These are phyloP conservation scores for Puccinia triticina DNA, from an alignment of 1,284 basidiomycete genomes.

Conservation along the genomic window DNA sequence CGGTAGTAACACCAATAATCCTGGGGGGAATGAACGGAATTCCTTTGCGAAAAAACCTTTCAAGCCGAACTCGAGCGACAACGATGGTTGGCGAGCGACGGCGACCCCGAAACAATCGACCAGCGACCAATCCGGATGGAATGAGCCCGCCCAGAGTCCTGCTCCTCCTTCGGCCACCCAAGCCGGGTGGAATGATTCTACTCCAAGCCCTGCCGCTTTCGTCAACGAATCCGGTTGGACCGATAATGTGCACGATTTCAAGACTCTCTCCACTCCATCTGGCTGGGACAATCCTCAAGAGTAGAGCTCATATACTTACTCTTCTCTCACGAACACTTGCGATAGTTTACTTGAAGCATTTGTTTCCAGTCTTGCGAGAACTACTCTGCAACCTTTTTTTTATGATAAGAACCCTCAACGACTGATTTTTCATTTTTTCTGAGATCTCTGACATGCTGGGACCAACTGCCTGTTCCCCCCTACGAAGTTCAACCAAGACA, in stretches of 20 bases:
- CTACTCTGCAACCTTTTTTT: too few species aligned
- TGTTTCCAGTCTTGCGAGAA: background rate
- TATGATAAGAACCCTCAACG: too few species aligned
- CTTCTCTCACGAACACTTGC: background rate
- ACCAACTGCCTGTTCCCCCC: background rate
- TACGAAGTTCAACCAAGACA: background rate
- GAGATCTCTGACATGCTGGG: too few species aligned
- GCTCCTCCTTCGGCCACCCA: background rate
- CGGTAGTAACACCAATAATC: slow-evolving; percentile 4
- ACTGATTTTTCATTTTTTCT: too few species aligned
- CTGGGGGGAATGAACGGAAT: background rate
- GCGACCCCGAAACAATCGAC: slow-evolving; percentile 4
- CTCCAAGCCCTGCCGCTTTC: background rate
- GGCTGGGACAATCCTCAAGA: background rate
- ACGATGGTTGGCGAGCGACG: slow-evolving; percentile 4
- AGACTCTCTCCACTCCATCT: background rate
- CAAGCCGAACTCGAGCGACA: background rate
- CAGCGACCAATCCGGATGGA: slow-evolving; percentile 15
- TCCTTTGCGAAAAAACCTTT: slow-evolving; percentile 1
- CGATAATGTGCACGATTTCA: slow-evolving; percentile 2
- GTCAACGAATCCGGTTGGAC: slow-evolving; percentile 19
- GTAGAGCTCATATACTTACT: background rate
- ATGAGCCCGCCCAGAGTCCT: background rate
- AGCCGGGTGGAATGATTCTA: slow-evolving; percentile 10
- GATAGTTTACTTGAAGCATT: background rate